Base-by-base conservation (phyloP, 2,329 filamentous ascomycete species). In the Fusarium mundagurra region DNA sequence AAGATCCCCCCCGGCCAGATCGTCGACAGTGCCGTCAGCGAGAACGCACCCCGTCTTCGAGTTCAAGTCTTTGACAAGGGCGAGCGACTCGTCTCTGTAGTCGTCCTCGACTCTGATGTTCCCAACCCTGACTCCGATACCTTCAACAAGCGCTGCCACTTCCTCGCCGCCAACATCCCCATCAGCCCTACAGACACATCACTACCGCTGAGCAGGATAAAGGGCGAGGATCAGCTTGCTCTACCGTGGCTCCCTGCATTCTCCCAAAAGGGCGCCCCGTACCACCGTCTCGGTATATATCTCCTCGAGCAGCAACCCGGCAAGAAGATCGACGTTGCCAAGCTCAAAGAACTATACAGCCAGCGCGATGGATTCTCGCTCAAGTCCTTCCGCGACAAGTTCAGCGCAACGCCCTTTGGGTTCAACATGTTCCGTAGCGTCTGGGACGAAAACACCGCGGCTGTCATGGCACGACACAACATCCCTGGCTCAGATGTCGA, bases 401-500 rank as follows among this genome's bases (percentile, higher is more conserved):
- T 94, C 81, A 83, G 86, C 66, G 85, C 96, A 70, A 88, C 86
- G 67, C 90, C 95, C 13, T 91, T 98, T 67, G 95, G 95, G 48
- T 93, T 94, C 77, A 94, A 91, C 81, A 85, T 99, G 77, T 99
- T 98, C 91, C 91, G 96, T 75, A 92, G 91, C 69, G 86, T 93
- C 74, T 98, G 95, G 94, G 96, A 99, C 82, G 93, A 96, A 68
- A 90, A 89, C 78, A 99, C 94, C 61, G 91, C 90, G n/a, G 91
- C 86, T 58, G 94, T 99, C 72, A 98, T 99, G 96, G 87, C 91
- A 80, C 89, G 93, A 77, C 89, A 93, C 76, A 91, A 90, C 69
- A 87, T 97, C 71, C 88, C 90, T 34, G 94, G 94, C 54, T 91
- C 91, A 67, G 92, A 97, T 79, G 82, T 98, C 73, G 94, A 98